Conservation (phyloP, 352 stramenopile genomes). For the Pythium vanterpoolii region DNA sequence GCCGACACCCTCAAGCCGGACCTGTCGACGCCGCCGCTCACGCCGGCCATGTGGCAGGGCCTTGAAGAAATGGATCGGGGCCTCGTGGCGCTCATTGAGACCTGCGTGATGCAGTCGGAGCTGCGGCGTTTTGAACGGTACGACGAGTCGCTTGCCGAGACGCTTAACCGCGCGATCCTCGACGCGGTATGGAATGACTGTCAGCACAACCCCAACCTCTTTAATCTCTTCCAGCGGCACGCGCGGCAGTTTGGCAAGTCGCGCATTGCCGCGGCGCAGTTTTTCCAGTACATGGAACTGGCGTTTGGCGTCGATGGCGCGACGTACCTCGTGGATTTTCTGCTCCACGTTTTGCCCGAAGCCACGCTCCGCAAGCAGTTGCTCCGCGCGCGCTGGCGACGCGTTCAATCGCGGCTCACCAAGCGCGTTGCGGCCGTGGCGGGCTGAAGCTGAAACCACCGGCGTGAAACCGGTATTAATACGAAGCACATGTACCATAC, state of each 20-base stretch:
- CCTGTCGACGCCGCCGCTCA: conserved; percentile 11
- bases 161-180: conserved; percentile 69
- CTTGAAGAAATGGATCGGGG: conserved; percentile 73
- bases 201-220: conserved; percentile 80
- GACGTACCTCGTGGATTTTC: conserved; percentile 76
- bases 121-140: conserved; percentile 37
- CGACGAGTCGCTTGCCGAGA: conserved; percentile 60
- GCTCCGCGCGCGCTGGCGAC: conserved; percentile 58
- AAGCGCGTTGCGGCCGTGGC: conserved; percentile 40
- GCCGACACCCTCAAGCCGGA: conserved; percentile 25
- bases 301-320: conserved; percentile 74
- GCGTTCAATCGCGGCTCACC: conserved; percentile 54
- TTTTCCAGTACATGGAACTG: conserved; percentile 78
- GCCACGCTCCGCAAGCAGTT: conserved; percentile 60
- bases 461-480: not conserved
- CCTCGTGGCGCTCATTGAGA: conserved; percentile 61
- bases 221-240: conserved; percentile 79
- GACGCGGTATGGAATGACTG: conserved; percentile 85
- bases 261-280: conserved; percentile 47
- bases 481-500: conserved; percentile 10
- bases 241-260: conserved; percentile 74
- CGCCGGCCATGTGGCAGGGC: conserved; percentile 54
- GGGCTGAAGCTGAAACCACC: not conserved
- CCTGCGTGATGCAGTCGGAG: conserved; percentile 33
- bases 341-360: conserved; percentile 77